Evolutionary conservation across 2,329 filamentous ascomycete species (phyloP).

Genomic region (Trichoderma polysporum): DNA sequence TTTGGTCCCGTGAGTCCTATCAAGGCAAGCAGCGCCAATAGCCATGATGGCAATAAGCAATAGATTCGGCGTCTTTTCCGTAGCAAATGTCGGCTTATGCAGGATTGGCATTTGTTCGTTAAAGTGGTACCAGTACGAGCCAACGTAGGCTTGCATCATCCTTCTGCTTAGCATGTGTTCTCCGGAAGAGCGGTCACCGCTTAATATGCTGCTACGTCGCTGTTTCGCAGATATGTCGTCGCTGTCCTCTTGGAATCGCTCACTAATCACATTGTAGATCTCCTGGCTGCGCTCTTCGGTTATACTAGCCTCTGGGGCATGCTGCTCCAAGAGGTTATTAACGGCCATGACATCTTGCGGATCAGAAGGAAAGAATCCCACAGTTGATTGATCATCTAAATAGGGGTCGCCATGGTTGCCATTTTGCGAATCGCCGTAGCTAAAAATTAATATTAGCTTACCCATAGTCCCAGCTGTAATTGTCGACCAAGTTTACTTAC

Average conservation of each 20-base stretch:
- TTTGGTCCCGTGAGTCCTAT: conserved; percentile 74
- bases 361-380: conserved; percentile 58
- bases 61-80: conserved; percentile 81
- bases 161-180: conserved; percentile 73
- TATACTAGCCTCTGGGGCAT: conserved; percentile 73
- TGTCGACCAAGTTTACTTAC: conserved; percentile 39
- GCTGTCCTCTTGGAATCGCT: conserved; percentile 74
- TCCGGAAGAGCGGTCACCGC: conserved; percentile 70
- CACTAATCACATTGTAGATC: conserved; percentile 76
- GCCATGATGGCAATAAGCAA: conserved; percentile 87
- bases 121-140: conserved; percentile 92
- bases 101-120: conserved; percentile 92
- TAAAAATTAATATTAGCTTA: conserved; percentile 35
- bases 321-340: conserved; percentile 78
- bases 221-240: conserved; percentile 69
- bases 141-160: conserved; percentile 95
- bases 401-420: conserved; percentile 46
- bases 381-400: conserved; percentile 47
- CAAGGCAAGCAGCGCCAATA: conserved; percentile 85
- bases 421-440: conserved; percentile 52
- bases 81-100: conserved; percentile 89
- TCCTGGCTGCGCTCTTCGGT: conserved; percentile 86
- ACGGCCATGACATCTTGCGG: conserved; percentile 86
- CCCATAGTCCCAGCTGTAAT: not conserved
- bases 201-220: conserved; percentile 73